These are phyloP conservation scores for Mortierella sp. DNA, from an alignment of 371 early-diverging fungal species.

Conservation along the genomic window DNA sequence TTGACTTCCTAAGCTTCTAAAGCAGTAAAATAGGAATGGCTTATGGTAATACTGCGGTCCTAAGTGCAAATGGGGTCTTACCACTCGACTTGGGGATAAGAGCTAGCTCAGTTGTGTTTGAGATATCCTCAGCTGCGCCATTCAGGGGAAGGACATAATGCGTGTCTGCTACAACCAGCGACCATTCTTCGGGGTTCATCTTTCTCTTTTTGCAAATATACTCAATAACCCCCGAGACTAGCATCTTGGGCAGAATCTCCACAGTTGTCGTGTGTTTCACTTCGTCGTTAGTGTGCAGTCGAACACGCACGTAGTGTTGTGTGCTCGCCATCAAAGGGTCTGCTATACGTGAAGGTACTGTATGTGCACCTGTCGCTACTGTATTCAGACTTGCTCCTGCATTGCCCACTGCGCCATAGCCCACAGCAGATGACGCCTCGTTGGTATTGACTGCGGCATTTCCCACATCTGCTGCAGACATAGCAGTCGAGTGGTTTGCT, in stretches of 20 bases:
- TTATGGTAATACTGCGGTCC: neutral
- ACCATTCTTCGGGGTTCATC: conserved; percentile 83
- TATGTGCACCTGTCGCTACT: conserved; percentile 5
- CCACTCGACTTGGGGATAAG: conserved; percentile 77
- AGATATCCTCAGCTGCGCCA: conserved; percentile 78
- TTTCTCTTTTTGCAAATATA: conserved; percentile 87
- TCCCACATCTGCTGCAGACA: neutral
- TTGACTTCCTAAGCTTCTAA: too few relatives aligned
- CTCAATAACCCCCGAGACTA: conserved; percentile 86
- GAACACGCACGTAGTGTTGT: conserved; percentile 70
- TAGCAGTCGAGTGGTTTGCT: too few relatives aligned
- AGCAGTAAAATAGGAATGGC: too few relatives aligned
- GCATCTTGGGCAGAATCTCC: conserved; percentile 76
- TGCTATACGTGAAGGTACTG: conserved; percentile 7
- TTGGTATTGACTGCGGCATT: neutral
- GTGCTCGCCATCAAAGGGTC: conserved; percentile 43
- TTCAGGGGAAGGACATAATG: conserved; percentile 79
- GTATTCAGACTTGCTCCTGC: neutral
- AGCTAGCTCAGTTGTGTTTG: conserved; percentile 73
- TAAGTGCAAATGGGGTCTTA: conserved; percentile 61
- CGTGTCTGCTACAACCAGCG: conserved; percentile 81
- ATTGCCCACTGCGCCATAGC: neutral
- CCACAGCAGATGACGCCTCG: neutral
- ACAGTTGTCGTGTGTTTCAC: conserved; percentile 89
- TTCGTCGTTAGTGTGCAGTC: conserved; percentile 66